Conservation (phyloP, 176 grass and related monocot species). For the Elaeis guineensis region DNA sequence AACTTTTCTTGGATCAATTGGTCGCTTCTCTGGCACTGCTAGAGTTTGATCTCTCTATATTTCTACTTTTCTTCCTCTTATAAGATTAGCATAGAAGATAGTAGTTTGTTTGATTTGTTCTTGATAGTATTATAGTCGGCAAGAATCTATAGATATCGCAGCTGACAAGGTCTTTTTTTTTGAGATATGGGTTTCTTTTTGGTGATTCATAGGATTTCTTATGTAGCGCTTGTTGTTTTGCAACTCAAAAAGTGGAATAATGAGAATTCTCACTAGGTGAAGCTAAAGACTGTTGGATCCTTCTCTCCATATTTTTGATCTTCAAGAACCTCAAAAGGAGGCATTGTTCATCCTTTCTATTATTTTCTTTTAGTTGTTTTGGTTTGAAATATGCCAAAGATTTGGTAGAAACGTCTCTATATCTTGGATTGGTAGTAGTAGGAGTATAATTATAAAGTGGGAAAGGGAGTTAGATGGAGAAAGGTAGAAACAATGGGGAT, state of each 20-base stretch:
- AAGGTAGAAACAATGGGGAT: conserved; percentile 13
- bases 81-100: too few species aligned
- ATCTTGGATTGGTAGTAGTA: background rate
- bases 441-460: background rate
- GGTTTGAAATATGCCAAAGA: background rate
- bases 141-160: too few species aligned
- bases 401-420: background rate
- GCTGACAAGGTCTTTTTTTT: too few species aligned
- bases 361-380: conserved; percentile 1
- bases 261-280: background rate
- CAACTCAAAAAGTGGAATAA: too few species aligned
- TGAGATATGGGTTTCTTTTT: too few species aligned
- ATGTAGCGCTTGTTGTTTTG: background rate
- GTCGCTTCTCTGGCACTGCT: too few species aligned
- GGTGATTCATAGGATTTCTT: too few species aligned
- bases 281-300: background rate
- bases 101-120: too few species aligned
- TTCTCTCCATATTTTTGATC: background rate
- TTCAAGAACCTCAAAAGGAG: background rate
- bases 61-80: too few species aligned
- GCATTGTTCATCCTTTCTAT: background rate
- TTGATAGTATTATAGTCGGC: too few species aligned
- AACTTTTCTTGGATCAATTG: too few species aligned
- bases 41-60: too few species aligned
- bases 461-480: conserved; percentile 25